Evolutionary conservation across 2,329 filamentous ascomycete species (phyloP).

Genomic region (Colletotrichum aenigma): DNA sequence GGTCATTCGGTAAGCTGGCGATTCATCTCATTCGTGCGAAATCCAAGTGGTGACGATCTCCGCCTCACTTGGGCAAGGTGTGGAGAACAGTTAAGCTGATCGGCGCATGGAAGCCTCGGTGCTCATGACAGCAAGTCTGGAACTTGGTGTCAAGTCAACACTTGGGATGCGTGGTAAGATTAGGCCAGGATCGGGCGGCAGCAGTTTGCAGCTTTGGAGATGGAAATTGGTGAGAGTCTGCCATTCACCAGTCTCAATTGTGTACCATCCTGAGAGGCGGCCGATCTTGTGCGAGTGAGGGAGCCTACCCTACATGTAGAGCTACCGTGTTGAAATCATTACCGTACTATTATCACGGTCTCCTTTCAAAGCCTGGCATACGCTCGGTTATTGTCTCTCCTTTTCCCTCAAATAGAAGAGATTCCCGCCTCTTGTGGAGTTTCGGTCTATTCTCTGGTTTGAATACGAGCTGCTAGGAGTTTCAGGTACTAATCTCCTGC

Average conservation of each 20-base stretch:
- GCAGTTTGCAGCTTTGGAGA: neutral
- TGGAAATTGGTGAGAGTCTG: neutral
- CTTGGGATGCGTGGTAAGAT: neutral
- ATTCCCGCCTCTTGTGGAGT: neutral
- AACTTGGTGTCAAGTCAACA: neutral
- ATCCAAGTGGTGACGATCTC: neutral
- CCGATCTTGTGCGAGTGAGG: neutral
- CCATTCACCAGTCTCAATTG: neutral
- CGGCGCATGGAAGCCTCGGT: neutral
- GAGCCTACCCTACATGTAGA: neutral
- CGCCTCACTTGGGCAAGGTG: neutral
- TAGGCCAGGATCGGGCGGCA: neutral
- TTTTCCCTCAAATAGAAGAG: neutral
- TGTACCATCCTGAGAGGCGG: neutral
- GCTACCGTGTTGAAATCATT: neutral
- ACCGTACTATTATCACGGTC: neutral
- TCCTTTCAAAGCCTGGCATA: neutral
- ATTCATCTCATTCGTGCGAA: slow-evolving; percentile 13
- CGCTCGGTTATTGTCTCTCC: neutral
- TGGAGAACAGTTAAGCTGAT: neutral
- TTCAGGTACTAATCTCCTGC: neutral
- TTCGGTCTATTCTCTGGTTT: neutral
- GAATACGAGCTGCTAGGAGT: neutral
- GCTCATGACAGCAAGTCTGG: neutral
- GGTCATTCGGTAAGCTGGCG: neutral